Evolutionary conservation across 768 basidiomycete genomes (phyloP), one percentile per base, ranked within the genome.

Genomic region (Sporobolomyces pararoseus): DNA sequence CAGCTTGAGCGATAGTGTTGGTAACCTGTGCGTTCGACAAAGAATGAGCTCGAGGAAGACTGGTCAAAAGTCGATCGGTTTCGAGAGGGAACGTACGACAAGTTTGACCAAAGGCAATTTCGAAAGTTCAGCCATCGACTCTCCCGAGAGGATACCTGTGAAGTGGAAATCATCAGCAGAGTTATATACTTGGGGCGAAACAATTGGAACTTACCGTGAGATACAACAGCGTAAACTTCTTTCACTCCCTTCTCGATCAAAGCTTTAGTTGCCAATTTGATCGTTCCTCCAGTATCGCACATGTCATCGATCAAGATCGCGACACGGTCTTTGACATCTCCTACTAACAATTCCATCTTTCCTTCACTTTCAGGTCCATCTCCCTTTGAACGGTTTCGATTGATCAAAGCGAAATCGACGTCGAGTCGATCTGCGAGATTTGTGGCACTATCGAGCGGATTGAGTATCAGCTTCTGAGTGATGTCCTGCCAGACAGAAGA

Each of bases 281-380:
- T 83, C n/a, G 96, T 98, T 44, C 83, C 84, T 17, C 94, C 95
- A 7, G 91, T 91, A 79, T 99, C 96, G 77, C 96, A 89, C 95
- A 99, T 98, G 78, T 99, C 96, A 79, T 99, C 96, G 39, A 99
- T 91, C 53, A 99, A 84, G 77, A 99, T 91, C 46, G 90, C 93
- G 62, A 85, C 90, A 83, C 96, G 97, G 83, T 87, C 92, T 72
- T 83, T 85, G 65, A 98, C 96, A 77, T 92, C 89, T 16, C 96
- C 96, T 67, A 99, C 95, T 61, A 99, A 84, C 47, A 98, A 84
- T 80, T 98, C 90, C 90, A 94, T 92, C 51, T 63, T 65, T 31
- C 73, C 74, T 37, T 74, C 69, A 21, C 44, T 27, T 35, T 74
- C 81, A 49, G 80, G 77, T 1, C 78, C 78, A 69, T 79, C 80